phyloP scores from a whole-genome alignment of 495 filamentous ascomycete species.

The Penicillium lagena region DNA sequence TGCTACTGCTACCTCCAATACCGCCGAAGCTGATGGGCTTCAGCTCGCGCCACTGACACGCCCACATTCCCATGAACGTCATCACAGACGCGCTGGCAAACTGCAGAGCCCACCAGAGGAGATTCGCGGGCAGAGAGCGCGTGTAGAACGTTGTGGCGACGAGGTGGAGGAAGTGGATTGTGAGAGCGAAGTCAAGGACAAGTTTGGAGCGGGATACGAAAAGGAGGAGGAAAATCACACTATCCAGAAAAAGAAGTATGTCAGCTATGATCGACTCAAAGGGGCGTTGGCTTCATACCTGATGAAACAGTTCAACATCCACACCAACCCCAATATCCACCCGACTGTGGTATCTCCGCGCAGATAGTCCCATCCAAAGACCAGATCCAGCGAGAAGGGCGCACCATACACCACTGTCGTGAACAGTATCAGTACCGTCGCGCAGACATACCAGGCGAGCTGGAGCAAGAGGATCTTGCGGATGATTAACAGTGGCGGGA shows the following conservation, averaged over 20 bases:
- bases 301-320: slow-evolving; percentile 70
- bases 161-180: slow-evolving; percentile 83
- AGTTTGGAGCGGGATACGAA: slow-evolving; percentile 84
- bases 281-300: slow-evolving; percentile 45
- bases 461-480: slow-evolving; percentile 87
- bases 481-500: slow-evolving; percentile 78
- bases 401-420: slow-evolving; percentile 76
- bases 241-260: slow-evolving; percentile 1
- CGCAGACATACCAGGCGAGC: slow-evolving; percentile 69
- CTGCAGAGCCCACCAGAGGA: slow-evolving; percentile 87
- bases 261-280: slow-evolving; percentile 7
- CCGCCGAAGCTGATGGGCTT: slow-evolving; percentile 84
- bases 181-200: slow-evolving; percentile 87
- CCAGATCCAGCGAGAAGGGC: slow-evolving; percentile 59
- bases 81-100: slow-evolving; percentile 60
- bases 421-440: slow-evolving; percentile 77
- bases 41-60: slow-evolving; percentile 83
- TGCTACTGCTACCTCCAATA: slow-evolving; percentile 24
- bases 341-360: slow-evolving; percentile 87
- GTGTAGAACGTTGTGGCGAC: slow-evolving; percentile 71
- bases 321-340: slow-evolving; percentile 85
- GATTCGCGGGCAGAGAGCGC: slow-evolving; percentile 60
- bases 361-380: slow-evolving; percentile 76
- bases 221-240: slow-evolving; percentile 67
- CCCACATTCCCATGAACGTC: slow-evolving; percentile 75